Evolutionary conservation across 2,329 filamentous ascomycete genomes (phyloP).

Genomic region (Aspergillus sp.): DNA sequence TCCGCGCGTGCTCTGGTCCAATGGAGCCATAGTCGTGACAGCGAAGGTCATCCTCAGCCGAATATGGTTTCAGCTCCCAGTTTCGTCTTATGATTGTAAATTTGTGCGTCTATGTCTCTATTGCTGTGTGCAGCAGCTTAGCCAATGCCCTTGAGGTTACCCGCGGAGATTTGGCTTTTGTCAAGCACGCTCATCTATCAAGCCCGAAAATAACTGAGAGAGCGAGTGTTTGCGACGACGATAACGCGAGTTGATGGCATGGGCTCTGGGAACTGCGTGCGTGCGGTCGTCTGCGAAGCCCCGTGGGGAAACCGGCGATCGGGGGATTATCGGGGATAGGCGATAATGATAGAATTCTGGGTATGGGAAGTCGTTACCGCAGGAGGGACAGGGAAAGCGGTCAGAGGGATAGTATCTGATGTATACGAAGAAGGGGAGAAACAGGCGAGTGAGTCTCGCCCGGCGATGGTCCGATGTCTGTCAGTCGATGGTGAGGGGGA

Average conservation of each 20-base stretch:
- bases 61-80: neutral
- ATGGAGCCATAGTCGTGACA: constrained; percentile 20
- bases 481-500: constrained; percentile 4
- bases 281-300: constrained; percentile 10
- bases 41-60: constrained; percentile 22
- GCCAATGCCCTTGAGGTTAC: constrained; percentile 15
- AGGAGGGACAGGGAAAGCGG: neutral
- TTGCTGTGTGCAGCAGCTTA: constrained; percentile 9
- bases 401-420: neutral
- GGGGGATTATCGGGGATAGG: constrained; percentile 1
- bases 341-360: neutral
- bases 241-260: constrained; percentile 3
- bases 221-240: neutral
- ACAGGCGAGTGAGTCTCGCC: neutral
- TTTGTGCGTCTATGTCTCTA: neutral
- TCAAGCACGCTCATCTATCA: constrained; percentile 14
- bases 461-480: constrained; percentile 6
- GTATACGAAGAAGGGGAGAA: neutral
- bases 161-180: constrained; percentile 4
- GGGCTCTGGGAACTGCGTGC: neutral
- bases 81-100: neutral
- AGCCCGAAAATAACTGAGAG: neutral
- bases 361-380: neutral
- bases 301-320: constrained; percentile 7
- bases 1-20: constrained; percentile 14